These are phyloP conservation scores for Candida pseudocylindracea DNA, from an alignment of 1,139 yeast species.

Conservation along the genomic window DNA sequence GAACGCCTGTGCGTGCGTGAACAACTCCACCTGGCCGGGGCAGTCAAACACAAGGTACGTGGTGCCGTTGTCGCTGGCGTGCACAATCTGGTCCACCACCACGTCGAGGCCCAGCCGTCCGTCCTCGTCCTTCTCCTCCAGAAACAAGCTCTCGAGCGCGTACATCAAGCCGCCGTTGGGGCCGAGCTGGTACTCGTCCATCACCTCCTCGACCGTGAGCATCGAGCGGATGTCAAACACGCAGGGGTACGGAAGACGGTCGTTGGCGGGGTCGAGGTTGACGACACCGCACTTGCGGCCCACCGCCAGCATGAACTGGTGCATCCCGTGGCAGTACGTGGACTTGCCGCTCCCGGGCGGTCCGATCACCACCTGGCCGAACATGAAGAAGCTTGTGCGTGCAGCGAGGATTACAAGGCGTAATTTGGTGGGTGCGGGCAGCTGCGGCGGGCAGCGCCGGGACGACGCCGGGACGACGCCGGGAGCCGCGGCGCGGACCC, in stretches of 20 bases:
- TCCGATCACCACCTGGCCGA: slow-evolving; percentile 87
- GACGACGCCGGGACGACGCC: too few species aligned
- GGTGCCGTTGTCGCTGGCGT: slow-evolving; percentile 29
- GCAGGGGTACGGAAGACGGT: slow-evolving; percentile 56
- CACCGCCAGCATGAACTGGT: slow-evolving; percentile 78
- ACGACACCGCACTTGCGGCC: slow-evolving; percentile 72
- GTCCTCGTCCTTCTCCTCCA: slow-evolving; percentile 5
- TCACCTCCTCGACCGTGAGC: slow-evolving; percentile 70
- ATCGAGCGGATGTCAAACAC: slow-evolving; percentile 78
- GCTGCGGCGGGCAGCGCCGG: too few species aligned
- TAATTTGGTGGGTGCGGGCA: too few species aligned
- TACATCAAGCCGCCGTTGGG: slow-evolving; percentile 92
- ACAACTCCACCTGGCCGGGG: slow-evolving; percentile 29
- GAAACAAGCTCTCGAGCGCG: slow-evolving; percentile 46
- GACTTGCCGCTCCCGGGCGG: slow-evolving; percentile 98
- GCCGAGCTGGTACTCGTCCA: slow-evolving; percentile 63
- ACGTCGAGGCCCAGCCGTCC: slow-evolving; percentile 17
- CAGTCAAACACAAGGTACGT: slow-evolving; percentile 77
- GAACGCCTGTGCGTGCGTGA: slow-evolving; percentile 21
- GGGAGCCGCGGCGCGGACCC: too few species aligned
- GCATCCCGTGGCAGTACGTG: slow-evolving; percentile 82
- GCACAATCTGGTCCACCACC: slow-evolving; percentile 30
- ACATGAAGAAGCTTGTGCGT: slow-evolving; percentile 10
- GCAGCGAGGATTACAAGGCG: too few species aligned
- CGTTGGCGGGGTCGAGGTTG: slow-evolving; percentile 93